phyloP scores from a whole-genome alignment of 1,139 yeast genomes.

The Nakaseomyces sp. region DNA sequence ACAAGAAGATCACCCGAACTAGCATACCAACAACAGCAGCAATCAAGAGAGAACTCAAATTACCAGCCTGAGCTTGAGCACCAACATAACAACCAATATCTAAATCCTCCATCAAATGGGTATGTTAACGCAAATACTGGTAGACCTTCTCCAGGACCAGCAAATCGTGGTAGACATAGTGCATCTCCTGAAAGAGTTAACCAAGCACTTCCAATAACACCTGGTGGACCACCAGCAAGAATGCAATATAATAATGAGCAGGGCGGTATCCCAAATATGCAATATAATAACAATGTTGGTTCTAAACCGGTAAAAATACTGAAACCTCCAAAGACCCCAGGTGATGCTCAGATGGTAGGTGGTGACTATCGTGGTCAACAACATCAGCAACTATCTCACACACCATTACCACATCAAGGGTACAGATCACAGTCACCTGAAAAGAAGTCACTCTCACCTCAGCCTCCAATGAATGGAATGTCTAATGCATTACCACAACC shows the following conservation, averaged over 20 bases:
- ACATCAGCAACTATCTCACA: neutral
- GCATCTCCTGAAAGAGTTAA: neutral
- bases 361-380: neutral
- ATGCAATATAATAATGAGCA: neutral
- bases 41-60: neutral
- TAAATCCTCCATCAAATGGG: neutral
- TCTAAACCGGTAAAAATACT: neutral
- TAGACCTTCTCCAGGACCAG: neutral
- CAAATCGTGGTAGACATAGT: neutral
- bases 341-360: neutral
- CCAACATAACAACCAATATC: neutral
- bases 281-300: neutral
- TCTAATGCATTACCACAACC: neutral
- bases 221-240: neutral
- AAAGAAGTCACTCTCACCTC: neutral
- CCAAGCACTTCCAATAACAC: neutral
- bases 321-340: neutral
- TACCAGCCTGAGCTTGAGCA: neutral
- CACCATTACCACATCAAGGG: neutral
- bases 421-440: neutral
- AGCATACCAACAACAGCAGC: neutral
- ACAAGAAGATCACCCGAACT: conserved; percentile 1
- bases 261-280: neutral
- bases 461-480: neutral
- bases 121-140: neutral